phyloP scores from a whole-genome alignment of 2,329 filamentous ascomycete genomes.

The Pseudodiploospora longispora region DNA sequence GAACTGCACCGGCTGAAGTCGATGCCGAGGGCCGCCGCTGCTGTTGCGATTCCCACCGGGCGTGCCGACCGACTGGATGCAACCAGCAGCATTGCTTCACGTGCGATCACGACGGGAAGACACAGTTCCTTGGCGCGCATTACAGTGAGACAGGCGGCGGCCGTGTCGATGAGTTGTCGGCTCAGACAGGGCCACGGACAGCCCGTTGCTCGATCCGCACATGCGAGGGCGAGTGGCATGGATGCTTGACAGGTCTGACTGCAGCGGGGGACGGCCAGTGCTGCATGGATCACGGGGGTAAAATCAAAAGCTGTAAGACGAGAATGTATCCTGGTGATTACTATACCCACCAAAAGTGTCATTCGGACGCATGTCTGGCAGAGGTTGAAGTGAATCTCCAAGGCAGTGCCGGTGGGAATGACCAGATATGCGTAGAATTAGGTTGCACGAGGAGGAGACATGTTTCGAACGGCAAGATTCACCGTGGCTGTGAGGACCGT shows the following conservation, averaged over 20 bases:
- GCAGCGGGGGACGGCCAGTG: not conserved
- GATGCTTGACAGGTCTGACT: slow-evolving; percentile 14
- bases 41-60: slow-evolving; percentile 22
- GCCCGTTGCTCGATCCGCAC: slow-evolving; percentile 2
- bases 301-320: slow-evolving; percentile 13
- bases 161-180: slow-evolving; percentile 5
- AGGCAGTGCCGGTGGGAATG: too few species aligned
- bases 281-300: slow-evolving; percentile 19
- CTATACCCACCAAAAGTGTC: slow-evolving; percentile 20
- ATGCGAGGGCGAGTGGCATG: slow-evolving; percentile 10
- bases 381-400: slow-evolving; percentile 8
- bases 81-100: slow-evolving; percentile 16
- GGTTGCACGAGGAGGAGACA: slow-evolving; percentile 2
- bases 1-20: slow-evolving; percentile 12
- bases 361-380: slow-evolving; percentile 15
- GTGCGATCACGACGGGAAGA: slow-evolving; percentile 16
- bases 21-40: slow-evolving; percentile 11
- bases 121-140: slow-evolving; percentile 20
- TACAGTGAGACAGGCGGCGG: slow-evolving; percentile 21
- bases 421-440: too few species aligned
- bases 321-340: slow-evolving; percentile 13
- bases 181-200: too few species aligned
- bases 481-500: slow-evolving; percentile 16
- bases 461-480: slow-evolving; percentile 9
- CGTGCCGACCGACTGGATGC: slow-evolving; percentile 16